Base-by-base conservation (phyloP, 192 early-diverging fungal genomes). In the Anaeromyces robustus region DNA sequence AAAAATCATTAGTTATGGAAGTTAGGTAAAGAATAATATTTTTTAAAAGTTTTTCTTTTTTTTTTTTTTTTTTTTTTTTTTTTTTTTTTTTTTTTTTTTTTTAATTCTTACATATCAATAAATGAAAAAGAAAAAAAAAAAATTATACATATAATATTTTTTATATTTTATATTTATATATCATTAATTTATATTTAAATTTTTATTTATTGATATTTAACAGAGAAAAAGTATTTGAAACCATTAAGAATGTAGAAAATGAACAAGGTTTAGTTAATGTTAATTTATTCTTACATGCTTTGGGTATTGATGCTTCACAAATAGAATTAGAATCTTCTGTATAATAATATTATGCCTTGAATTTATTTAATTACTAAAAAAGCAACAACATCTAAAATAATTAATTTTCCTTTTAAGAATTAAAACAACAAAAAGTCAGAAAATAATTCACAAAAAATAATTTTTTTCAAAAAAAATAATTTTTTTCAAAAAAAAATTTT, bases 271-370 rank as follows among this genome's bases (percentile, higher is more conserved):
- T 90, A 78, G 89, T 87, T 32, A 98, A 98, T 84, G 95, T 96
- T 78, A 97, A 99, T 85, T 80, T 99, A 82, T 99, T 99, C 85
- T 87, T 99, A 81, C 96, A 97, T 85, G 95, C 97, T 2, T 89
- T 99, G 34, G 87, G 87, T 26, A 90, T 91, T 80, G 95, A 97
- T 88, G 95, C 94, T 16, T 89, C 89, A 29, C 94, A 95, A 52
- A 52, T 52, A 52, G 43, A 52, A 22, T 52, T 52, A 52, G 43
- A 52, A 52, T 52, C 43, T 4, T 52, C 43, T 3, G 43, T 22
- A 22, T 52, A 22, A 52, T 52, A 14, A 14, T 39, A 39, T n/a
- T n/a, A n/a, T n/a, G n/a, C n/a, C n/a, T n/a, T n/a, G n/a, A n/a
- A n/a, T n/a, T n/a, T n/a, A n/a, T n/a, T n/a, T n/a, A n/a, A n/a